A percentile compares a stretch with the other conserved stretches of the same genome.
Conservation (phyloP, 2,329 filamentous ascomycete genomes). For the Ophiostoma fasciatum region DNA sequence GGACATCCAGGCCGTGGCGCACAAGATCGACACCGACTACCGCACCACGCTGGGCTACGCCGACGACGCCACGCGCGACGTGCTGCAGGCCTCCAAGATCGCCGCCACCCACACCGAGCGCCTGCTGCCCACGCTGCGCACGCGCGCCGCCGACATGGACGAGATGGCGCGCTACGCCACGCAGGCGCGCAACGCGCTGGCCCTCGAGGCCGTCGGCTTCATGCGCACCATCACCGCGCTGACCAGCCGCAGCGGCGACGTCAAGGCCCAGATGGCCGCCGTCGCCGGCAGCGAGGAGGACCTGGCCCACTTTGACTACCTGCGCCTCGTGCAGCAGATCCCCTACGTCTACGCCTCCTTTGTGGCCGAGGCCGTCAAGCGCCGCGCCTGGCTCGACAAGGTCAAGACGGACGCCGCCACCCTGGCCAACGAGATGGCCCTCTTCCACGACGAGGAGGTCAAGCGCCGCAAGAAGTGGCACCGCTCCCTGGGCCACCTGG, state of each 20-base stretch:
- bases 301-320: conserved; percentile 63
- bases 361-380: conserved; percentile 68
- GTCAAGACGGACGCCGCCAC: conserved; percentile 76
- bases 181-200: conserved; percentile 52
- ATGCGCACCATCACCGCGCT: conserved; percentile 75
- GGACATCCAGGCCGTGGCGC: conserved; percentile 74
- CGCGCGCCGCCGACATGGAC: conserved; percentile 44
- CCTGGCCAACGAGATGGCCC: conserved; percentile 81
- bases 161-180: conserved; percentile 43
- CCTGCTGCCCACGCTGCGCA: conserved; percentile 41
- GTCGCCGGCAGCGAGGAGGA: conserved; percentile 57
- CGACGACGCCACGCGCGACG: conserved; percentile 45
- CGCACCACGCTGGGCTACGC: conserved; percentile 58
- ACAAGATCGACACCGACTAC: conserved; percentile 77
- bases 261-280: conserved; percentile 57
- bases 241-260: conserved; percentile 56
- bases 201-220: conserved; percentile 49
- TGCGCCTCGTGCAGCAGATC: conserved; percentile 67
- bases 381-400: conserved; percentile 84
- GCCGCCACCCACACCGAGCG: conserved; percentile 49
- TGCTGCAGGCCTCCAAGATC: conserved; percentile 47
- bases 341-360: conserved; percentile 86
- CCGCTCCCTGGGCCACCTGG: conserved; percentile 58
- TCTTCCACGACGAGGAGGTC: conserved; percentile 84
- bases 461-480: conserved; percentile 83